A percentile compares a stretch with the other conserved stretches of the same genome.
phyloP scores from a whole-genome alignment of 2,329 filamentous ascomycete genomes.

The Sphaerulina musiva region DNA sequence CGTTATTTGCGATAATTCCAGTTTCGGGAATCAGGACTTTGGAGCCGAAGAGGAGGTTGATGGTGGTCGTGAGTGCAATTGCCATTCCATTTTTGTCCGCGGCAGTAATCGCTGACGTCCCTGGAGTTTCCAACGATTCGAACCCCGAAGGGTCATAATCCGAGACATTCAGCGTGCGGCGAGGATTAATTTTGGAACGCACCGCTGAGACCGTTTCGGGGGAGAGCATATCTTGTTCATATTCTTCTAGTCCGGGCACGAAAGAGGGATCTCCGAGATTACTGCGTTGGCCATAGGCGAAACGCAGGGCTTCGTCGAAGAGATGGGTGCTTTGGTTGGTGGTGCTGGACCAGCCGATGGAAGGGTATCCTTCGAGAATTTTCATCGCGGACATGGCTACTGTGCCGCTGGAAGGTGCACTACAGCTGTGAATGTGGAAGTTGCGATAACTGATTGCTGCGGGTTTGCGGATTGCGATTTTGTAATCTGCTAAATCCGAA shows the following conservation, averaged over 20 bases:
- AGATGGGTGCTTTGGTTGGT: conserved; percentile 70
- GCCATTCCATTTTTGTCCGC: conserved; percentile 69
- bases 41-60: conserved; percentile 81
- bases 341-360: conserved; percentile 48
- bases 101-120: conserved; percentile 66
- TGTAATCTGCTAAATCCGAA: conserved; percentile 69
- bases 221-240: conserved; percentile 63
- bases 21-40: conserved; percentile 72
- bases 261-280: conserved; percentile 77
- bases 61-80: conserved; percentile 74
- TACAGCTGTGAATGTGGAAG: conserved; percentile 61
- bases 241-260: conserved; percentile 55
- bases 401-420: conserved; percentile 70
- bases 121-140: conserved; percentile 62
- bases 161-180: conserved; percentile 61
- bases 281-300: conserved; percentile 71
- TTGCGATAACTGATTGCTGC: conserved; percentile 53
- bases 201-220: conserved; percentile 53
- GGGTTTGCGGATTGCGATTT: conserved; percentile 56
- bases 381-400: conserved; percentile 73
- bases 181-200: conserved; percentile 63
- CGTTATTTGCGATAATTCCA: conserved; percentile 65
- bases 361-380: conserved; percentile 68
- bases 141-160: conserved; percentile 66
- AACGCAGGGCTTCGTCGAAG: conserved; percentile 81